Evolutionary conservation across 257 asterid genomes (phyloP).

Genomic region (Salvia miltiorrhiza): DNA sequence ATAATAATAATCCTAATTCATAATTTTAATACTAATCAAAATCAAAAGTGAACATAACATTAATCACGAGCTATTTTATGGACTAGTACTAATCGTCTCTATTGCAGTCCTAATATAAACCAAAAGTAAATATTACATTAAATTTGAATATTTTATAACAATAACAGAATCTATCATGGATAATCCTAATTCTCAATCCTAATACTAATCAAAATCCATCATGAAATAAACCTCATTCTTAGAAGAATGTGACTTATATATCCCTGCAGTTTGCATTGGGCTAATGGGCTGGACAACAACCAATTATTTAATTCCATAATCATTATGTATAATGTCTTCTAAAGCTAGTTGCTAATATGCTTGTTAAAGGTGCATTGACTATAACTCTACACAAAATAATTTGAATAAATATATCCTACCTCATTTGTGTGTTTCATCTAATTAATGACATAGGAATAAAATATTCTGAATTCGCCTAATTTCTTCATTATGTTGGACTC

Average conservation of each 20-base stretch:
- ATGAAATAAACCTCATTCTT: too few species aligned
- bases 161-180: too few species aligned
- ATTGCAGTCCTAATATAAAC: too few species aligned
- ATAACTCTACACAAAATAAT: not conserved
- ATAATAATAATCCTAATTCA: too few species aligned
- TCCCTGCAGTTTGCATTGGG: not conserved
- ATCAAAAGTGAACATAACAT: too few species aligned
- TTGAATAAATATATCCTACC: not conserved
- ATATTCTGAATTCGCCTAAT: not conserved
- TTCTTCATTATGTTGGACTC: not conserved
- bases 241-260: not conserved
- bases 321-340: not conserved
- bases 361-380: constrained; percentile 4
- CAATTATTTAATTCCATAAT: not conserved
- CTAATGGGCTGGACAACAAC: not conserved
- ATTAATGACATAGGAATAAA: not conserved
- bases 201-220: too few species aligned
- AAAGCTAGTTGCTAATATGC: not conserved
- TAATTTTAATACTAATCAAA: too few species aligned
- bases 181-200: too few species aligned
- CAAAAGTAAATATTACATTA: too few species aligned
- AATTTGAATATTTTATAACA: too few species aligned
- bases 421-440: not conserved
- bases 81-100: too few species aligned
- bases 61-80: too few species aligned